Conservation (phyloP, 2,329 filamentous ascomycete genomes). For the Colletotrichum noveboracense region DNA sequence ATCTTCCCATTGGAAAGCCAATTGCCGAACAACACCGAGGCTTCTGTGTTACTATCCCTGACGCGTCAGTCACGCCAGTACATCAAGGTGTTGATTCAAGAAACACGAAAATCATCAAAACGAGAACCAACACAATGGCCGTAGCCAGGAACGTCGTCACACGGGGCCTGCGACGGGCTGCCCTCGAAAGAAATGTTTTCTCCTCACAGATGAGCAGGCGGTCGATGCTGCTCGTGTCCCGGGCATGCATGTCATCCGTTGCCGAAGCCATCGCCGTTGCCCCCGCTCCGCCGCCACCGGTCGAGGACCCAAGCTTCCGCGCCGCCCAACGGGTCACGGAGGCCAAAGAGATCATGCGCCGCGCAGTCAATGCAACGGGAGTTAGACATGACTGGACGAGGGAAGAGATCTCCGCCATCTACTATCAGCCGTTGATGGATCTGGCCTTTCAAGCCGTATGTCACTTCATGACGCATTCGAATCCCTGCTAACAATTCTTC, state of each 20-base stretch:
- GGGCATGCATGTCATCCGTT: slow-evolving; percentile 15
- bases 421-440: slow-evolving; percentile 82
- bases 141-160: not conserved
- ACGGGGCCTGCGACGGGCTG: not conserved
- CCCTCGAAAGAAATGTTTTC: not conserved
- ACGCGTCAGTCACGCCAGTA: not conserved
- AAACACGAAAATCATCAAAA: not conserved
- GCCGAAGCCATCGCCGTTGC: slow-evolving; percentile 3
- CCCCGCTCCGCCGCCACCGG: slow-evolving; percentile 9
- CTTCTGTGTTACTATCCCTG: not conserved
- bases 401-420: slow-evolving; percentile 82
- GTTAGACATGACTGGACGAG: slow-evolving; percentile 80
- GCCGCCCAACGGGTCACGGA: slow-evolving; percentile 1
- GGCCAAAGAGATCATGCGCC: slow-evolving; percentile 38
- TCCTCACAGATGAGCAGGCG: not conserved
- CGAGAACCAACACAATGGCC: not conserved
- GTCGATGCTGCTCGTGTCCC: not conserved
- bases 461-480: slow-evolving; percentile 8
- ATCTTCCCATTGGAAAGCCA: not conserved
- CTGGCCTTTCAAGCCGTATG: slow-evolving; percentile 76
- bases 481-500: not conserved
- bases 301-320: not conserved
- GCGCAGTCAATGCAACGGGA: slow-evolving; percentile 63
- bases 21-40: not conserved
- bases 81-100: not conserved